A percentile compares a stretch with the other conserved stretches of the same genome.
Conservation (phyloP, 257 asterid genomes). For the Coffea canephora region DNA sequence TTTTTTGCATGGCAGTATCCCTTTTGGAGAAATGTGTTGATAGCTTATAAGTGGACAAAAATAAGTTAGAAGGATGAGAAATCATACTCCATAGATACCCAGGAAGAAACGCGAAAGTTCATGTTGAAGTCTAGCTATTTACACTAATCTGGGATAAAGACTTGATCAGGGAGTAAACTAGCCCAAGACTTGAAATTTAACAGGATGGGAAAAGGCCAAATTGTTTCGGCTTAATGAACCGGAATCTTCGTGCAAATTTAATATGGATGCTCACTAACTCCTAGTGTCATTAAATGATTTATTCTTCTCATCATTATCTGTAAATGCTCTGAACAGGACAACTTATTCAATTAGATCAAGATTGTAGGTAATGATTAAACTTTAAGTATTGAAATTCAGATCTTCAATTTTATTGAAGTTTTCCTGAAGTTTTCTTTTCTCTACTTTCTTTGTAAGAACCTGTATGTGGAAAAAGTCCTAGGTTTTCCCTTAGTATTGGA, state of each 20-base stretch:
- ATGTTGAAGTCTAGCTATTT: neutral
- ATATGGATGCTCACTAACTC: too few relatives aligned
- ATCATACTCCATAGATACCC: too few relatives aligned
- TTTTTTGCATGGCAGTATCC: neutral
- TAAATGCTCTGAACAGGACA: neutral
- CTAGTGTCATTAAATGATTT: too few relatives aligned
- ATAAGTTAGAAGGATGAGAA: too few relatives aligned
- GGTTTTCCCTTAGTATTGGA: neutral
- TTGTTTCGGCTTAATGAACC: too few relatives aligned
- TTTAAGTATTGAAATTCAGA: neutral
- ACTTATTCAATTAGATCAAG: neutral
- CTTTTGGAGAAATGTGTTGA: neutral
- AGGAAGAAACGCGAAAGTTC: neutral
- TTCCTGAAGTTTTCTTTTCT: neutral
- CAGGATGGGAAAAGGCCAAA: too few relatives aligned
- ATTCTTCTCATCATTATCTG: neutral
- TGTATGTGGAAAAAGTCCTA: neutral
- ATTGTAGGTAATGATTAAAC: neutral
- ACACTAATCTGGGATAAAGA: too few relatives aligned
- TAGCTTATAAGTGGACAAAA: too few relatives aligned
- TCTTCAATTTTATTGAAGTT: too few relatives aligned
- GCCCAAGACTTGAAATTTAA: neutral
- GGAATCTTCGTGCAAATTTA: too few relatives aligned
- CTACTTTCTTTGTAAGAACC: neutral
- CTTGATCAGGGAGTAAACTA: neutral